Base-by-base conservation (phyloP, 179 eudicot species). In the Sideroxylon spinosum region DNA sequence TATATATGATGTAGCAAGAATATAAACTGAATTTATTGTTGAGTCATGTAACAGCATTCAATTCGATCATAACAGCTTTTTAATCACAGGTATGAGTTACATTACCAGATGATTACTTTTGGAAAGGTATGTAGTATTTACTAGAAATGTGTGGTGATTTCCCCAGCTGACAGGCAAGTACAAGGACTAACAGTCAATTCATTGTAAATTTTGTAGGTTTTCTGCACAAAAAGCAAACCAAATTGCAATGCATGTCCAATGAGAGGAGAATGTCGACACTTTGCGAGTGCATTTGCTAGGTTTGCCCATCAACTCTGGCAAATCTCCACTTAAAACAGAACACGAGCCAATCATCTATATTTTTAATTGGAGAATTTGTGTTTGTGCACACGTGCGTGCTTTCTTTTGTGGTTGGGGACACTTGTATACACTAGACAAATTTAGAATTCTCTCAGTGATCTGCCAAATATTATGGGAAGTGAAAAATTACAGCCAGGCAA, bases 251-350 rank as follows among this genome's bases (percentile, higher is more conserved):
- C 91, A 59, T 95, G 93, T 82, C 98, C 98, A 32, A 78, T 95
- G 90, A 85, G 86, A 84, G 89, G 78, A 64, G 92, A 93, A 81
- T 91, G 97, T 87, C 89, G 88, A 80, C 90, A 91, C 77, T 88
- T 85, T 85, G 91, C 90, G 49, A 96, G 99, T 85, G 97, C 98
- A 81, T 91, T 90, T 84, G 94, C 99, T 67, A 94, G 99, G 98
- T 95, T 65, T 70, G 75, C 26, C 22, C 48, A 32, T 74, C 76
- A 73, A 50, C 19, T 49, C 4, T 56, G 49, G 46, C 4, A 7
- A 44, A 14, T 68, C 26, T 29, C 28, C 55, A 56, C 10, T 76
- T 75, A 44, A 78, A 62, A 59, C 46, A 59, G 63, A 12, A n/a
- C 49, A 66, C n/a, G 13, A 61, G 28, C 53, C 28, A 11, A 56